These are phyloP conservation scores for Coprinopsis marcescibilis DNA, from an alignment of 768 basidiomycete genomes.

Conservation along the genomic window DNA sequence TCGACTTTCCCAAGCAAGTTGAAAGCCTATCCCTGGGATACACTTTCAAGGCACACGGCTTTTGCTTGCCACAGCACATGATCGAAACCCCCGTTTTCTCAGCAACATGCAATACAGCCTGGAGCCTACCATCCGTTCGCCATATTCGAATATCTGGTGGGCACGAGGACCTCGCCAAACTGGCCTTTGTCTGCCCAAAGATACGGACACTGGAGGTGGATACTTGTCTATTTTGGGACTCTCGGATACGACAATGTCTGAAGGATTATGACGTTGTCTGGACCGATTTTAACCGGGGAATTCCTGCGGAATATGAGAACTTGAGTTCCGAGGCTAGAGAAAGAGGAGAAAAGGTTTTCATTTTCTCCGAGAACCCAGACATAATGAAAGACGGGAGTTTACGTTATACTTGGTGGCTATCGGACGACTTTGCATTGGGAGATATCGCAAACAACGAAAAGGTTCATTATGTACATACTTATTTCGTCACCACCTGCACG, in stretches of 20 bases:
- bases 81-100: slow-evolving; percentile 6
- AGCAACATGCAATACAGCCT: not conserved
- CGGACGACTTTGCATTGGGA: too few relatives aligned
- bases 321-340: too few relatives aligned
- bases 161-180: slow-evolving; percentile 4
- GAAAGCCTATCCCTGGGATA: slow-evolving; percentile 3
- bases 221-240: not conserved
- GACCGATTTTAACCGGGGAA: too few relatives aligned
- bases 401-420: too few relatives aligned
- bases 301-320: too few relatives aligned
- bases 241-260: not conserved
- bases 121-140: slow-evolving; percentile 5
- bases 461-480: too few relatives aligned
- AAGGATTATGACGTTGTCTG: not conserved
- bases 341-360: too few relatives aligned
- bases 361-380: too few relatives aligned
- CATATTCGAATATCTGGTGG: slow-evolving; percentile 6
- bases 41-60: not conserved
- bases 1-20: slow-evolving; percentile 5
- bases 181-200: slow-evolving; percentile 5
- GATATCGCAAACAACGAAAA: too few relatives aligned
- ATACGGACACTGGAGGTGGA: slow-evolving; percentile 6
- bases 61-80: slow-evolving; percentile 1
- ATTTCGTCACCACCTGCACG: too few relatives aligned
- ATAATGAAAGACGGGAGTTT: too few relatives aligned